Evolutionary conservation across 1,139 yeast species (phyloP), one percentile per base, ranked within the genome.

Genomic region (Pichia sorboxylosa): DNA sequence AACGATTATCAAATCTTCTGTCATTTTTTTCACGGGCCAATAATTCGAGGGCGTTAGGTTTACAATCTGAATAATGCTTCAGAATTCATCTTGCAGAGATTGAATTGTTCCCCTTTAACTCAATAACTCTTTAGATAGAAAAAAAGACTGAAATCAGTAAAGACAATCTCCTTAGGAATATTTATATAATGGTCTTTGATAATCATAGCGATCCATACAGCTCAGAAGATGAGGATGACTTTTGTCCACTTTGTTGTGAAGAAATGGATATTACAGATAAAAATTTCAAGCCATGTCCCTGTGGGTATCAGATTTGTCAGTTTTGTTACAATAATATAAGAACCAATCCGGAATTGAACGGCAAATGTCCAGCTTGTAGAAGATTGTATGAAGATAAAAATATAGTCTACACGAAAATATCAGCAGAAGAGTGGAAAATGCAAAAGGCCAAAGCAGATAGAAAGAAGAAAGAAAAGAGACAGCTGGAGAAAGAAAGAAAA

Each of bases 221-320:
- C 41, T 74, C 84, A 35, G 44, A 39, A 23, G 90, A 80, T 40
- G 92, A 79, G 48, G 92, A 79, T 47, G 93, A 81, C 46, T 66
- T 67, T 46, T 80, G 93, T 60, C 98, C 97, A 39, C 70, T 90
- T 42, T 90, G 98, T 64, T 92, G 85, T 51, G 98, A 90, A 58
- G 96, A 90, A 54, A 77, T 90, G 87, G 98, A 90, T 57, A 75
- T 87, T 28, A 80, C 94, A 14, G 98, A 92, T 58, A 83, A 82
- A 54, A 84, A 87, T 59, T 92, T 92, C 68, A 84, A 81, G 56
- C 99, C 99, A 6, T 92, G 99, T 64, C 98, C 97, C 1, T 92
- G 99, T 63, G 98, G 98, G 10, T 92, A 92, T 53, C 98, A 92
- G 54, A 83, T 90, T 39, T 92, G 99, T 58, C 97, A 90, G 64